Evolutionary conservation across 352 stramenopile genomes (phyloP).

Genomic region (Pythium pectinolyticum): DNA sequence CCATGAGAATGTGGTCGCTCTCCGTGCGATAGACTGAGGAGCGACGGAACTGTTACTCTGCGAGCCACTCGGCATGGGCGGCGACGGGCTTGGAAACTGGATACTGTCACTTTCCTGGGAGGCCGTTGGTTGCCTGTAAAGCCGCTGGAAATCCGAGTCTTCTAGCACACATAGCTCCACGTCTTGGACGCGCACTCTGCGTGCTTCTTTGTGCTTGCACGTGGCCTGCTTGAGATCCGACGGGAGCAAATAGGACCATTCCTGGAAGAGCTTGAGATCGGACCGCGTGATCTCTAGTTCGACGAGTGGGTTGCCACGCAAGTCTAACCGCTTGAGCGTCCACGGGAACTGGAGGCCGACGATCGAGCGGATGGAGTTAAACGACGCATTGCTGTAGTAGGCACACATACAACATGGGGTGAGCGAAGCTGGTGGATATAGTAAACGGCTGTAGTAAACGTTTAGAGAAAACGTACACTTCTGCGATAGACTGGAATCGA

Average conservation of each 20-base stretch:
- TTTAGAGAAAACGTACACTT: constrained; percentile 4
- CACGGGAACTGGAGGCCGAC: constrained; percentile 20
- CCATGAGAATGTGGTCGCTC: constrained; percentile 24
- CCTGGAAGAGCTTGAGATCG: constrained; percentile 21
- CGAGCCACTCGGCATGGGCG: neutral
- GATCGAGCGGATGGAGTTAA: constrained; percentile 15
- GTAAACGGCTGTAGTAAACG: neutral
- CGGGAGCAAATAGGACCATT: constrained; percentile 1
- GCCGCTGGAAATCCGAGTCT: constrained; percentile 11
- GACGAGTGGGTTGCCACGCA: constrained; percentile 12
- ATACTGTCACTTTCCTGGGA: neutral
- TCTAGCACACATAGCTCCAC: constrained; percentile 17
- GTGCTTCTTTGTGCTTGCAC: neutral
- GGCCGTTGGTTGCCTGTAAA: neutral
- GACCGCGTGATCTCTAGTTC: constrained; percentile 24
- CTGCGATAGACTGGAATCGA: constrained; percentile 9
- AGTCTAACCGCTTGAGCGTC: constrained; percentile 27
- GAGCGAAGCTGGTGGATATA: neutral
- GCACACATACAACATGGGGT: neutral
- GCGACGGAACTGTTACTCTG: constrained; percentile 30
- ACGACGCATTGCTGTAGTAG: constrained; percentile 11
- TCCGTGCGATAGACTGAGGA: constrained; percentile 52
- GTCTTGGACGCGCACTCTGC: constrained; percentile 5
- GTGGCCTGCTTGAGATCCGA: constrained; percentile 7
- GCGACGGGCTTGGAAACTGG: neutral